Conservation (phyloP, 2,329 filamentous ascomycete genomes). For the Aspergillus sp. region DNA sequence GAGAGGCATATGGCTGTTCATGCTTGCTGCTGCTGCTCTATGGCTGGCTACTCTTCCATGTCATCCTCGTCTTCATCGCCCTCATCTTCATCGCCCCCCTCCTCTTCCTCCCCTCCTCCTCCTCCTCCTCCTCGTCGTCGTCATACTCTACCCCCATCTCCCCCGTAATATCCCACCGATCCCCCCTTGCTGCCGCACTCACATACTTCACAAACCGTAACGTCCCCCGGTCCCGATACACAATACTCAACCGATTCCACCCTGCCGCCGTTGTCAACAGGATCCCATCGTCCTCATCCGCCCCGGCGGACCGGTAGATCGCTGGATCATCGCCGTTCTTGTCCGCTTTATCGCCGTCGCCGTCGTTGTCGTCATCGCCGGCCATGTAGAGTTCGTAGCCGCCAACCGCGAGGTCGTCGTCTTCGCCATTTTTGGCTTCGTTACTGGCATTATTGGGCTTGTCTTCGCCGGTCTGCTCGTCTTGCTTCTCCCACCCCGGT, state of each 20-base stretch:
- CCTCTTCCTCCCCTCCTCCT: constrained; percentile 17
- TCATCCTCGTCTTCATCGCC: constrained; percentile 1
- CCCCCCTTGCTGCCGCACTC: constrained; percentile 69
- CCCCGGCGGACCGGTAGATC: constrained; percentile 64
- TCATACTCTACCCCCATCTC: constrained; percentile 62
- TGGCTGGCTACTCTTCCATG: not conserved
- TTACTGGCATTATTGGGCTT: constrained; percentile 39
- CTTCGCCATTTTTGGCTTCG: constrained; percentile 23
- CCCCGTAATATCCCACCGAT: constrained; percentile 84
- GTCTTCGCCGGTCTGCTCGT: constrained; percentile 44
- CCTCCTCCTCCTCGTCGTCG: constrained; percentile 33
- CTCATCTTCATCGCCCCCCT: constrained; percentile 15
- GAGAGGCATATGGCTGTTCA: not conserved
- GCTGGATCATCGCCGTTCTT: constrained; percentile 48
- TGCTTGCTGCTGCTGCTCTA: not conserved
- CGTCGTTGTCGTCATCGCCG: constrained; percentile 60
- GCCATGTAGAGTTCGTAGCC: constrained; percentile 78
- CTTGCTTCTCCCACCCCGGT: constrained; percentile 70
- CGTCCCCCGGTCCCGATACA: constrained; percentile 75
- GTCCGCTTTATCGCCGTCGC: not conserved
- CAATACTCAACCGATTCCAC: constrained; percentile 90
- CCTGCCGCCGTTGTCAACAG: constrained; percentile 59
- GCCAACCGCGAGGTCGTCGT: constrained; percentile 35
- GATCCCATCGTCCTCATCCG: constrained; percentile 65
- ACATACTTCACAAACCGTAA: constrained; percentile 97